Base-by-base conservation (phyloP, 2,329 filamentous ascomycete genomes). In the Ampelomyces quisqualis region DNA sequence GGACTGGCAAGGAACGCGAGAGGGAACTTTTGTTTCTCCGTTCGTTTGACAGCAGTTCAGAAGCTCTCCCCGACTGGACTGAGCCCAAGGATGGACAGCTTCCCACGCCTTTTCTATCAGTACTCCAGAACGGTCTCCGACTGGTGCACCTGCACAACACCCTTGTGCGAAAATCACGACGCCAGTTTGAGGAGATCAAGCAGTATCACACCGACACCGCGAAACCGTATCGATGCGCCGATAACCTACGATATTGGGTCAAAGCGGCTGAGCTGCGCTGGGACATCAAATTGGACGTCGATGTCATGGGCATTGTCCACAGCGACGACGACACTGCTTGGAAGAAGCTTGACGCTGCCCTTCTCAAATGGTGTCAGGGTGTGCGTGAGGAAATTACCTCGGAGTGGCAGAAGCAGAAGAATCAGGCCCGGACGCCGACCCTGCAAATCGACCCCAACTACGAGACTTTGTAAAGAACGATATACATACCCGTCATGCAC, bases 191-290 rank as follows among this genome's bases (percentile, higher is more conserved):
- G 37, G 81, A 88, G 49, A 96, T 98, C 62, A 89, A 88, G 42
- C 79, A 80, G 7, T 96, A 86, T 68, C 93, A 97, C 67, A 84
- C 83, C n/a, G 90, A 98, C 67, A 91, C 93, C 7, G 84, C 82
- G 45, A 97, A 97, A 70, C 93, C 93, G 0, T 98, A 98, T 67
- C 85, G 93, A 34, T 85, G 85, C 49, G 89, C 90, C 3, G 93
- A 98, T 57, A 98, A 98, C 66, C 77, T 98, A 47, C 82, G 90
- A 27, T 98, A 86, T 74, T 98, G 93, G 91, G 80, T 87, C 70
- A 98, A 98, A 73, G 93, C 91, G 1, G 90, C 90, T 6, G 90
- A 98, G 71, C 76, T 97, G 43, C 82, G 93, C 40, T 98, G 91
- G 84, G 93, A 97, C 70, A 80, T 90, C 26, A 79, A 86, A 54